Evolutionary conservation across 805 yeast species (phyloP).

Genomic region (Dipodascus geniculatus): DNA sequence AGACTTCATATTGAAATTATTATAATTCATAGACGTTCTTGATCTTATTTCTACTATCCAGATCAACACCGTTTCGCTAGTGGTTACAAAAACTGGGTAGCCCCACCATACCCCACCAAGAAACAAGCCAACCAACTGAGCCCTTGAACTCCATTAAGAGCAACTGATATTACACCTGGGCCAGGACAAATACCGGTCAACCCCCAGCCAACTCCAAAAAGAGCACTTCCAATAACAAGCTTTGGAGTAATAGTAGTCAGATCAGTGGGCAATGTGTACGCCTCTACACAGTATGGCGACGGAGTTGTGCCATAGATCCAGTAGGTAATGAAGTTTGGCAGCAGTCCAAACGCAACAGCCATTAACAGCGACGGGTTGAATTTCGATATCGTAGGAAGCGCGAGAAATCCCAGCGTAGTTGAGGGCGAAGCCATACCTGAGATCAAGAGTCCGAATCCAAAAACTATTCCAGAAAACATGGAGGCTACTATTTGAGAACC

Average conservation of each 20-base stretch:
- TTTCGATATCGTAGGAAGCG: constrained; percentile 20
- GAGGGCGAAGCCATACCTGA: constrained; percentile 36
- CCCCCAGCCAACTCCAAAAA: constrained; percentile 47
- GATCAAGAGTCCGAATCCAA: constrained; percentile 36
- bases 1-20: background rate
- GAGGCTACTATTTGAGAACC: constrained; percentile 13
- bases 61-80: background rate
- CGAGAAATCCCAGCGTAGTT: constrained; percentile 36
- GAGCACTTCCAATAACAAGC: constrained; percentile 31
- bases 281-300: constrained; percentile 10
- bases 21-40: no score
- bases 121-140: constrained; percentile 23
- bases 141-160: constrained; percentile 19
- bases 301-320: constrained; percentile 14
- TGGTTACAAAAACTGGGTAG: background rate
- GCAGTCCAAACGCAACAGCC: constrained; percentile 32
- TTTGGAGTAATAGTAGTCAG: constrained; percentile 17
- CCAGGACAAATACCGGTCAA: constrained; percentile 42
- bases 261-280: constrained; percentile 15
- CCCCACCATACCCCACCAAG: constrained; percentile 17
- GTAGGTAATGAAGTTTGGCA: constrained; percentile 32
- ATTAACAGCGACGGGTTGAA: constrained; percentile 38
- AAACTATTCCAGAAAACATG: constrained; percentile 25
- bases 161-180: constrained; percentile 31
- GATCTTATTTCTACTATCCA: background rate